Evolutionary conservation across 148 eudicot species (phyloP), one percentile per base, ranked within the genome.

Genomic region (Rhododendron kiyosumense): DNA sequence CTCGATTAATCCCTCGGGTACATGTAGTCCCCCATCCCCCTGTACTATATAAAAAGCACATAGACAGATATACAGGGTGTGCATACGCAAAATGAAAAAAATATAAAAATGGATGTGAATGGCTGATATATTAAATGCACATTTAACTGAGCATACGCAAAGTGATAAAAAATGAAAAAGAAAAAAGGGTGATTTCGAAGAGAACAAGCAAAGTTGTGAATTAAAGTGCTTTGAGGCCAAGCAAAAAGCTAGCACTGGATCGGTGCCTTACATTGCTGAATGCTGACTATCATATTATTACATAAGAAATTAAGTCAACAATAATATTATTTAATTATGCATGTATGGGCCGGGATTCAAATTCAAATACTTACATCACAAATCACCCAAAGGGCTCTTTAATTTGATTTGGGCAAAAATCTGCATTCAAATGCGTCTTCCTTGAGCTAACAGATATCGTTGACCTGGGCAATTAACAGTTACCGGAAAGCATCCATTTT

Each of bases 91-190:
- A 84, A 78, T 73, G 43, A 69, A 38, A 30, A 54, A 69, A 69
- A 46, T 1, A 73, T n/a, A 13, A 32, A 46, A 69, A 9, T 30
- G 69, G 48, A 59, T 41, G 52, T 45, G 48, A 69, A 46, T 3
- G 18, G 17, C 61, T 18, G 61, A 18, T 54, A 17, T 54, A 54
- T 54, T 3, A 5, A 36, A 49, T 34, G 45, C 36, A 84, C 36
- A 46, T 48, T 24, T 69, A 49, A n/a, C 26, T 73, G 7, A 75
- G 59, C 86, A 75, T 75, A 54, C 81, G 86, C 71, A 84, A 84
- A 84, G 86, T 84, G 22, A 84, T 63, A 24, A 15, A 51, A 84
- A 84, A 24, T n/a, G 61, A 43, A 36, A 15, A 34, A 84, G 75
- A 24, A 57, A 59, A 59, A 73, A 12, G 5, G 79, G 79, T 22